Evolutionary conservation across 257 asterid species (phyloP).

Genomic region (Coffea canephora): DNA sequence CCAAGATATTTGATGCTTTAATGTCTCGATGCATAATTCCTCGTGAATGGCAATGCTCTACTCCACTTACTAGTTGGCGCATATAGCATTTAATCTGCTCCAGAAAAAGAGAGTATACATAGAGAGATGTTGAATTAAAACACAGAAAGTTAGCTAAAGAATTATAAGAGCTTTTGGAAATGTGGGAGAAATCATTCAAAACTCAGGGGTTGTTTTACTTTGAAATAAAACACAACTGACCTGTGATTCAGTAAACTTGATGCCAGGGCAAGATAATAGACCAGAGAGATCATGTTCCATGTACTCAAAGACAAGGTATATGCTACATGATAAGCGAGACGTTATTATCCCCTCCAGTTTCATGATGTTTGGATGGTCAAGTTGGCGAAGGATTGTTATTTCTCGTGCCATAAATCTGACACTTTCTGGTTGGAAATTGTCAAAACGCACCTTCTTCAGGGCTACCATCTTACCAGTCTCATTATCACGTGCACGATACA

Average conservation of each 20-base stretch:
- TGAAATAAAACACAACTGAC: slow-evolving; percentile 29
- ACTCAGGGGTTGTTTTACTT: not conserved
- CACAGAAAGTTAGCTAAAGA: not conserved
- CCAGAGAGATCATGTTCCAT: slow-evolving; percentile 99
- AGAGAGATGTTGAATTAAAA: not conserved
- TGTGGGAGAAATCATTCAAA: not conserved
- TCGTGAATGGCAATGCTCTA: slow-evolving; percentile 81
- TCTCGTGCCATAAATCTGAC: slow-evolving; percentile 96
- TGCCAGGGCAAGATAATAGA: slow-evolving; percentile 70
- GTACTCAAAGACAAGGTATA: slow-evolving; percentile 92
- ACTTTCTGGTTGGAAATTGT: slow-evolving; percentile 83
- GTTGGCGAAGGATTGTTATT: slow-evolving; percentile 69
- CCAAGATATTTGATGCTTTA: slow-evolving; percentile 75
- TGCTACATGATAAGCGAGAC: slow-evolving; percentile 61
- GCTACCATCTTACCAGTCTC: slow-evolving; percentile 79
- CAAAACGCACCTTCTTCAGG: slow-evolving; percentile 87
- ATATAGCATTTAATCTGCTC: slow-evolving; percentile 88
- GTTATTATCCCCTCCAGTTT: slow-evolving; percentile 94
- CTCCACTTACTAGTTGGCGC: slow-evolving; percentile 70
- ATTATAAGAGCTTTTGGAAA: not conserved
- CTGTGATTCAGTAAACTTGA: slow-evolving; percentile 90
- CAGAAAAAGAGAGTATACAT: slow-evolving; percentile 19
- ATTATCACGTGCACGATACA: slow-evolving; percentile 74
- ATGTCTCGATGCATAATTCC: slow-evolving; percentile 90
- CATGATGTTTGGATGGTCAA: slow-evolving; percentile 89